phyloP scores from a whole-genome alignment of 1,284 basidiomycete genomes.

The Termitomyces sp. region DNA sequence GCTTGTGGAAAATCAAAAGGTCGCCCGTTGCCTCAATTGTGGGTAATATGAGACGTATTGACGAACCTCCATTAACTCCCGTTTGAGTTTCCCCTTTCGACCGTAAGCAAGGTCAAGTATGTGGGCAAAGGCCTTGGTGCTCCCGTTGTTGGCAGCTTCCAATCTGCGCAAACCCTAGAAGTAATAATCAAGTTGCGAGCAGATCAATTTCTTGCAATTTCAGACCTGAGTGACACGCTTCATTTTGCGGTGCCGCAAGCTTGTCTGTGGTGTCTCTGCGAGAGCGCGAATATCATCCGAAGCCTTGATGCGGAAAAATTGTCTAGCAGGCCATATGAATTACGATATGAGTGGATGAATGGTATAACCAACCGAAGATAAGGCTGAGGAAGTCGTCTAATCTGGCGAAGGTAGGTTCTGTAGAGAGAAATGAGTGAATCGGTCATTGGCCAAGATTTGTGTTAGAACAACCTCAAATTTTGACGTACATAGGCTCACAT shows the following conservation, averaged over 20 bases:
- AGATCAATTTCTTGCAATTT: not conserved
- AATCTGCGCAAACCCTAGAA: conserved; percentile 54
- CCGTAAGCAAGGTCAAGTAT: conserved; percentile 79
- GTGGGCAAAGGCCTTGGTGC: conserved; percentile 48
- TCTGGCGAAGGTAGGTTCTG: conserved; percentile 47
- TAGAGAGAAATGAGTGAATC: conserved; percentile 41
- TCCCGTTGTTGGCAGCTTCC: conserved; percentile 52
- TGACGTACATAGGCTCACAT: too few relatives aligned
- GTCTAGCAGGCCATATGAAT: conserved; percentile 34
- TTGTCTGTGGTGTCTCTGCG: conserved; percentile 24
- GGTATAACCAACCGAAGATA: conserved; percentile 51
- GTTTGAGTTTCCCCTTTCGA: conserved; percentile 61
- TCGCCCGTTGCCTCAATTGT: not conserved
- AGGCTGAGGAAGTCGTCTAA: conserved; percentile 48
- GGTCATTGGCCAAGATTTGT: not conserved
- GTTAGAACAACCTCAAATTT: too few relatives aligned
- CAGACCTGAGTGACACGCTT: conserved; percentile 48
- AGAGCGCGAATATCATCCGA: conserved; percentile 51
- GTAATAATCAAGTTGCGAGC: conserved; percentile 2
- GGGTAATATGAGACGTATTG: conserved; percentile 1
- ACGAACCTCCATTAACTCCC: conserved; percentile 59
- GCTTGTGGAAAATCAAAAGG: conserved; percentile 31
- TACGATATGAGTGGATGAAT: not conserved
- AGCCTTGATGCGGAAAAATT: conserved; percentile 61
- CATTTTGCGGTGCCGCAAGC: conserved; percentile 37